Conservation (phyloP, 2,329 filamentous ascomycete genomes). For the Penicillium freii region DNA sequence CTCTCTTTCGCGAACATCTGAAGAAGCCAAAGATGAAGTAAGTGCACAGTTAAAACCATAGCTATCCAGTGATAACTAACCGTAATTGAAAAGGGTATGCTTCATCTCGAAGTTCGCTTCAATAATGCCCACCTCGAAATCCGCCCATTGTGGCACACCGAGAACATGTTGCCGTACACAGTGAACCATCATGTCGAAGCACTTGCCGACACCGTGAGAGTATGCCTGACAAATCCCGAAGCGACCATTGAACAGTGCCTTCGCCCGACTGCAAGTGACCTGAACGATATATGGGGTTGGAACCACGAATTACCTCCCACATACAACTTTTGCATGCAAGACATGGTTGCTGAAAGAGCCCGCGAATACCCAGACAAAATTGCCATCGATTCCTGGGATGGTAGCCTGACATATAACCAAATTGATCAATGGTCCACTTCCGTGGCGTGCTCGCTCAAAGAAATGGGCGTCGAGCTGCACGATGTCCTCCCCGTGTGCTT, state of each 20-base stretch:
- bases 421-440: constrained; percentile 38
- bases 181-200: constrained; percentile 45
- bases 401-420: constrained; percentile 31
- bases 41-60: background rate
- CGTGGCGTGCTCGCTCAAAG: constrained; percentile 26
- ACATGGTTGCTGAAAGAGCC: constrained; percentile 40
- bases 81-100: constrained; percentile 22
- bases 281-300: constrained; percentile 50
- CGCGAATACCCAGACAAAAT: constrained; percentile 25
- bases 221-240: constrained; percentile 32
- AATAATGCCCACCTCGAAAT: constrained; percentile 33
- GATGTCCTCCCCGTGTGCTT: constrained; percentile 35
- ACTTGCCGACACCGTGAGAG: constrained; percentile 43
- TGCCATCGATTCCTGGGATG: constrained; percentile 35
- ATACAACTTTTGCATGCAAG: constrained; percentile 49
- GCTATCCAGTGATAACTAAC: constrained; percentile 3
- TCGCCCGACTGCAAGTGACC: constrained; percentile 37
- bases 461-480: constrained; percentile 28
- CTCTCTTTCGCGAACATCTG: constrained; percentile 17
- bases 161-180: constrained; percentile 46
- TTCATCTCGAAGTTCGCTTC: constrained; percentile 37
- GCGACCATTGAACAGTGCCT: constrained; percentile 35
- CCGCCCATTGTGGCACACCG: constrained; percentile 44
- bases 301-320: constrained; percentile 47
- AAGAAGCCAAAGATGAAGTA: constrained; percentile 24